Conservation (phyloP, 129 eudicot genomes). For the Chrysanthemum makinoi region DNA sequence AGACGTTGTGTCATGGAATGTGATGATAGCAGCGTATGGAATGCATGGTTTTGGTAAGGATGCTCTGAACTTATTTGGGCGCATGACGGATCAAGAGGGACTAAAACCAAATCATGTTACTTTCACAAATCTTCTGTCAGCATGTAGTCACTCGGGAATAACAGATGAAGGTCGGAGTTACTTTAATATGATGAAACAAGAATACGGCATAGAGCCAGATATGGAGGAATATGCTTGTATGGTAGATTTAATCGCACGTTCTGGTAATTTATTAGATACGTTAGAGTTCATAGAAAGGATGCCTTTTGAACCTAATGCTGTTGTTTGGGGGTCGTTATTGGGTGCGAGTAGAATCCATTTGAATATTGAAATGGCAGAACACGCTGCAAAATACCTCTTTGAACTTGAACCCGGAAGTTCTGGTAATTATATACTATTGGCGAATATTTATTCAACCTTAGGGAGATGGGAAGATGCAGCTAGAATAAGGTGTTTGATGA, state of each 20-base stretch:
- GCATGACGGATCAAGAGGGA: constrained; percentile 26
- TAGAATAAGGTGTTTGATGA: constrained; percentile 37
- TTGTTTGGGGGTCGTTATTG: constrained; percentile 42
- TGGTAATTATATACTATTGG: constrained; percentile 40
- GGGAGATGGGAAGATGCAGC: constrained; percentile 42
- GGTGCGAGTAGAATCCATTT: constrained; percentile 44
- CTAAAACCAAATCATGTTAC: constrained; percentile 35
- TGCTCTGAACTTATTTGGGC: constrained; percentile 28
- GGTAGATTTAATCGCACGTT: constrained; percentile 43
- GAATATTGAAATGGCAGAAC: constrained; percentile 41
- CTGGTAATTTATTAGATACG: constrained; percentile 33
- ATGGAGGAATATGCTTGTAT: constrained; percentile 47
- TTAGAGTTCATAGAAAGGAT: constrained; percentile 36
- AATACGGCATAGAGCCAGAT: constrained; percentile 28
- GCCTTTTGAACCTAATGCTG: constrained; percentile 46
- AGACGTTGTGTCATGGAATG: constrained; percentile 42
- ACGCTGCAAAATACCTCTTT: constrained; percentile 37
- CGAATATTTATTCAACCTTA: constrained; percentile 38
- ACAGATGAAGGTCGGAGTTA: constrained; percentile 18
- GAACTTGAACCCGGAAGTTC: constrained; percentile 36
- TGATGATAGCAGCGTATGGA: constrained; percentile 39
- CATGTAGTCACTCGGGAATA: constrained; percentile 48
- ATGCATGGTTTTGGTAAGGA: constrained; percentile 39
- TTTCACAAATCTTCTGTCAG: constrained; percentile 37
- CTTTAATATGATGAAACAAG: constrained; percentile 34